Base-by-base conservation (phyloP, 768 basidiomycete genomes). In the Termitomyces sp. region DNA sequence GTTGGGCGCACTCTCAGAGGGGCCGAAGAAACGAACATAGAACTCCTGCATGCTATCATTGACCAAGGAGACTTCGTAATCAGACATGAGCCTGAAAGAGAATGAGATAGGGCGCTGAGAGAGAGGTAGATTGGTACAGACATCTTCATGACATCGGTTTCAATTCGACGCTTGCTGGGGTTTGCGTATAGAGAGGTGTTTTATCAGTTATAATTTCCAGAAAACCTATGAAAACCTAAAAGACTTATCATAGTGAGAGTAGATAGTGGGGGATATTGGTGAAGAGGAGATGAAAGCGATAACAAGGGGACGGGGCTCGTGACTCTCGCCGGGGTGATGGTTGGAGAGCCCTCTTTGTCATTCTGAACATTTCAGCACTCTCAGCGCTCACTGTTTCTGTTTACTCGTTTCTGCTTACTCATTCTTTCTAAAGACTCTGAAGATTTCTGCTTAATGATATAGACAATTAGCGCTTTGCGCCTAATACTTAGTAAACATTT, bases 101-200 rank as follows among this genome's bases (percentile, higher is more conserved):
- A 38, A 52, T 53, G 18, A 53, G 58, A 63, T 53, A 64, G 46
- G 43, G 57, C 49, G 54, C 20, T 14, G 36, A 36, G 38, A 33
- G 38, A 33, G n/a, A 61, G 55, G 54, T 49, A 54, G 60, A 13
- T 53, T 46, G 50, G 24, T 35, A 64, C 84, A 69, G 70, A 96
- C 96, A 99, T 78, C 79, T 98, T 98, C 96, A 98, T 97, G 54
- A 99, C 96, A 79, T 99, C 97, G 50, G 94, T 98, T 73, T 98
- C 96, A 72, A 97, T 95, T 59, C 96, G 88, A 60, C 96, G 90
- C 74, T 92, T 97, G 73, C 77, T 79, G 61, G 92, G 88, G 66
- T 87, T 86, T 68, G 88, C 85, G 91, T 90, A 74, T 61, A 65
- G 46, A 45, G 56, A 59, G 58, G 62, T 54, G 59, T 51, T 71